Evolutionary conservation across 83 land plant genomes (phyloP).

Genomic region (Diphasiastrum complanatum): DNA sequence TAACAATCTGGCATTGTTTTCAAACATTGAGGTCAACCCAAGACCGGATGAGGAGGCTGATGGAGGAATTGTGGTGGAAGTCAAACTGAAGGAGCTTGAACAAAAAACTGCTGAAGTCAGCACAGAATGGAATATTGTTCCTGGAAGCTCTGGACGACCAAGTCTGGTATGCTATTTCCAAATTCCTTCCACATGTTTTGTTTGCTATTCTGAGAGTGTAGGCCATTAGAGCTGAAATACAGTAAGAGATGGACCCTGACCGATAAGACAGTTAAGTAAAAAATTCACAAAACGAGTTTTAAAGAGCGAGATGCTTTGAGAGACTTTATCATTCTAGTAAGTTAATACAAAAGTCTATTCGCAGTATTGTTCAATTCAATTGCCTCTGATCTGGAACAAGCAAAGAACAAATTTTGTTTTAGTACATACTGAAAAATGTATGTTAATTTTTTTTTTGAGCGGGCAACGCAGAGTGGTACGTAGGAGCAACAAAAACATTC

Average conservation of each 20-base stretch:
- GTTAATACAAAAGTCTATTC: too few relatives aligned
- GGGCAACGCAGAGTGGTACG: too few relatives aligned
- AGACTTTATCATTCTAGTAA: too few relatives aligned
- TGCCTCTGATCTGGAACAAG: too few relatives aligned
- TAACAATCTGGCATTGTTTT: constrained; percentile 69
- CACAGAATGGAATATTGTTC: constrained; percentile 98
- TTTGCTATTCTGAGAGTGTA: neutral
- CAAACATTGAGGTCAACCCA: constrained; percentile 95
- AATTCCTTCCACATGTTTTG: neutral
- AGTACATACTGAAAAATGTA: too few relatives aligned
- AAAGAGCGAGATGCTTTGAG: constrained; percentile 75
- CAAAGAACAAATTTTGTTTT: too few relatives aligned
- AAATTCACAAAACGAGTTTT: constrained; percentile 65
- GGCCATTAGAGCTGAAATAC: neutral
- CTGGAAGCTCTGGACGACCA: constrained; percentile 82
- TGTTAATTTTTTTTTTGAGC: too few relatives aligned
- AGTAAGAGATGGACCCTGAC: too few relatives aligned
- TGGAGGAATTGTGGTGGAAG: constrained; percentile 90
- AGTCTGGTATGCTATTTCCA: constrained; percentile 47
- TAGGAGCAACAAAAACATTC: too few relatives aligned
- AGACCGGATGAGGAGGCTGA: constrained; percentile 89
- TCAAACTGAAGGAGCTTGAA: constrained; percentile 92
- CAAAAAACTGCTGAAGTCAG: constrained; percentile 89
- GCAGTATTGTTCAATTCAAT: too few relatives aligned
- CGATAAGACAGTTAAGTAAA: too few relatives aligned